Percentiles rank a stretch among this genome's conserved stretches.
Conservation (phyloP, 2,329 filamentous ascomycete genomes). For the Beauveria brongniartii region DNA sequence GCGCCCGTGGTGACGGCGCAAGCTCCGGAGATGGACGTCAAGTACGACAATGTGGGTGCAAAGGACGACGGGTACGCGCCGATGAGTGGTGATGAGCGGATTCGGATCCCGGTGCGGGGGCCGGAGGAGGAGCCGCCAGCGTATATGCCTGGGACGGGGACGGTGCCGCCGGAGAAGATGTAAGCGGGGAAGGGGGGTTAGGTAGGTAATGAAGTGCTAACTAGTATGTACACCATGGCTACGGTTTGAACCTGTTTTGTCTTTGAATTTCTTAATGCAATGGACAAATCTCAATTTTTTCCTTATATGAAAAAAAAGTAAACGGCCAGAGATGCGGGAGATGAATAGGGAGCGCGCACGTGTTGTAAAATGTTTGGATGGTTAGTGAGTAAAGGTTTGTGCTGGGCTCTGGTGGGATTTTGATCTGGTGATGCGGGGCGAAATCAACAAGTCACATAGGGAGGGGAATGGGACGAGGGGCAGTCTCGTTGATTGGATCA, state of each 20-base stretch:
- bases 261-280: not conserved
- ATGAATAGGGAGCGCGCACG: too few species aligned
- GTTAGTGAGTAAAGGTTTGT: too few species aligned
- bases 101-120: not conserved
- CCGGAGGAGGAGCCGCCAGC: conserved; percentile 1
- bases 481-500: not conserved
- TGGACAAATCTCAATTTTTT: not conserved
- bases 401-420: too few species aligned
- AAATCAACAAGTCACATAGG: not conserved
- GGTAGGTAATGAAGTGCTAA: too few species aligned
- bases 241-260: not conserved
- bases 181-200: not conserved
- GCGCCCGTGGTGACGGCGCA: not conserved
- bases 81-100: not conserved
- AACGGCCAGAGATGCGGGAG: too few species aligned
- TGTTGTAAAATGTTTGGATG: too few species aligned
- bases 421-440: too few species aligned
- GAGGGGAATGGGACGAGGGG: too few species aligned
- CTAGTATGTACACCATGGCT: not conserved
- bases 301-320: not conserved
- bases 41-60: not conserved
- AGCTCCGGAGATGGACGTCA: not conserved
- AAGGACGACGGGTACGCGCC: not conserved
- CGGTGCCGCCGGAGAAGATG: not conserved
- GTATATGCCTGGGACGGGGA: not conserved